Base-by-base conservation (phyloP, 2,329 filamentous ascomycete genomes). In the Trichoderma hamatum region DNA sequence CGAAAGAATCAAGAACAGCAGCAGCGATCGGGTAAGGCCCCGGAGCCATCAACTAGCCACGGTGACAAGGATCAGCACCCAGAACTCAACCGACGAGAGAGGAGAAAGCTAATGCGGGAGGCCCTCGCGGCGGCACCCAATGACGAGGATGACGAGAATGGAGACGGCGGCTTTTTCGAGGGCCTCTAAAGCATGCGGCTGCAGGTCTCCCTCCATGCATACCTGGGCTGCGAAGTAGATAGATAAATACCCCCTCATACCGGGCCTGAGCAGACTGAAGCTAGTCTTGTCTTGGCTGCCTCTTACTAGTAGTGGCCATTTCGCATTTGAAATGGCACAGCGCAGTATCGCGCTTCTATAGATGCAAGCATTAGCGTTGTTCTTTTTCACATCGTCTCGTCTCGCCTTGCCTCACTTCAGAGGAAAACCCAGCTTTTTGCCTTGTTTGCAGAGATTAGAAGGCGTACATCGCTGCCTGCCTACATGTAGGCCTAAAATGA, bases 91-190 rank as follows among this genome's bases (percentile, higher is more conserved):
- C 75, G 78, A 30, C 76, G 78, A 68, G 78, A 80, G 70, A 73
- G 77, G 68, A 78, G 77, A 62, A 75, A 75, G 58, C 73, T 77
- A 55, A 79, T 80, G 77, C 78, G 76, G 60, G 75, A 80, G 72
- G 69, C 76, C 49, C 71, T 73, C 74, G 75, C 79, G 67, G 75
- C 79, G 68, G 64, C 75, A 32, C 72, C 64, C 39, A 72, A 73
- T 62, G 77, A 79, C 52, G 82, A 83, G 28, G 77, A 79, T 21
- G 83, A 82, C 26, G 82, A 84, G 68, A 85, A 85, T 19, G 87
- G 83, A 65, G 86, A 84, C 26, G 86, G 83, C 11, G 85, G 86
- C 14, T 90, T 90, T 78, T 89, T 90, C 73, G 86, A 89, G 73
- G 76, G 77, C 34, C 52, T 66, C 5, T 70, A 28, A 69, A 21